phyloP scores from a whole-genome alignment of 768 basidiomycete species.

The Pisolithus microcarpus region DNA sequence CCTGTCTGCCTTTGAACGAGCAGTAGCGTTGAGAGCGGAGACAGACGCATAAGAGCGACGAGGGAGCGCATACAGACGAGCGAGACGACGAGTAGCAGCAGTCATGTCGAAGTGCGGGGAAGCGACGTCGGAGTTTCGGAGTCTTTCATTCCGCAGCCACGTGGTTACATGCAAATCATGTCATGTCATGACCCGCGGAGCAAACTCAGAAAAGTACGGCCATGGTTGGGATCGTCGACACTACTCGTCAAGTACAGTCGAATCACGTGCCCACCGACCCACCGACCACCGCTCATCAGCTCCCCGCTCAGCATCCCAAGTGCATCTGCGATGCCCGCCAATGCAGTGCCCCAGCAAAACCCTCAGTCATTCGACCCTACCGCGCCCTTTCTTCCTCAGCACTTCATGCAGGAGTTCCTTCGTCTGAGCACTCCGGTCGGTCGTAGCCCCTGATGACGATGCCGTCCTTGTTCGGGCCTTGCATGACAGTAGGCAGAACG shows the following conservation, averaged over 20 bases:
- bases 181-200: too few species aligned
- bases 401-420: conserved; percentile 51
- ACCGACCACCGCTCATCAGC: too few species aligned
- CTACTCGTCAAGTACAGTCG: too few species aligned
- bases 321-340: conserved; percentile 27
- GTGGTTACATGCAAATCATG: neutral
- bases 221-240: too few species aligned
- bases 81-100: conserved; percentile 10
- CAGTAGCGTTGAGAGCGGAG: conserved; percentile 45
- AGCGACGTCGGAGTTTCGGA: conserved; percentile 10
- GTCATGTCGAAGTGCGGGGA: conserved; percentile 13
- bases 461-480: conserved; percentile 47
- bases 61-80: conserved; percentile 9
- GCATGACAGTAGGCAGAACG: conserved; percentile 30
- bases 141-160: neutral
- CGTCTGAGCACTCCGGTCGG: conserved; percentile 49
- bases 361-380: conserved; percentile 23
- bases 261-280: too few species aligned
- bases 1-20: conserved; percentile 57
- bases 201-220: too few species aligned
- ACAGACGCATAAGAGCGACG: conserved; percentile 40
- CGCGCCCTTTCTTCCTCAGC: conserved; percentile 37
- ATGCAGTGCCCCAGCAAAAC: conserved; percentile 10
- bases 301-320: conserved; percentile 24
- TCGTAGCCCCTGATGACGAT: conserved; percentile 45